Evolutionary conservation across 1,284 basidiomycete genomes (phyloP), one percentile per base, ranked within the genome.

Genomic region (Clitocybe nebularis): DNA sequence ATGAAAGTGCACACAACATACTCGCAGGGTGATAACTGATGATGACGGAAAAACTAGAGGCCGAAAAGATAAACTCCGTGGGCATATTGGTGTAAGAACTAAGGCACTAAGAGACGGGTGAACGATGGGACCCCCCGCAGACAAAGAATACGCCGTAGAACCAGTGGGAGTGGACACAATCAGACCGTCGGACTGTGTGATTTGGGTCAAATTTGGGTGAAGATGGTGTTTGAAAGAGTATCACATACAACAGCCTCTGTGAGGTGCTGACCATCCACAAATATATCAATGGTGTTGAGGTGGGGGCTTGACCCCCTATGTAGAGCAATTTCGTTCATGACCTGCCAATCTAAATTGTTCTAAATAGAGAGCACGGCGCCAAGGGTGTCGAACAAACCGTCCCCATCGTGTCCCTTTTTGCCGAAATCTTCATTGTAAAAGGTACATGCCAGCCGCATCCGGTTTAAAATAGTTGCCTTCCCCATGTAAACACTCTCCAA

Each of bases 91-190:
- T 0, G 95, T 97, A 19, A 98, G 69, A 7, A 98, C 84, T 39
- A 98, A 74, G 1, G 91, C 89, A 51, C 89, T 89, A 14, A 95
- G 74, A 2, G 89, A 91, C 0, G 95, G 95, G 56, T 98, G 94
- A 0, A 96, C 91, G 52, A 98, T 97, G 1, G 95, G 94, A 5
- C 94, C 94, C 17, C 94, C 94, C 0, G 94, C 91, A 1, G 93
- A 95, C 24, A 98, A 76, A 1, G 93, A 96, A 64, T 98, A 98
- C 2, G 95, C 94, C 0, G 95, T 98, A 10, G 93, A 97, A 1
- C 94, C 94, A 0, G 94, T 98, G 3, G 94, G 95, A 1, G 95
- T 97, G 0, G 93, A 92, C 35, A 98, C 82, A 44, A 98, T 93
- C 37, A 98, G 69, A 13, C 94, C 94, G 57, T 98, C 94, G 23